Evolutionary conservation across 306 rosid genomes (phyloP), one percentile per base, ranked within the genome.

Genomic region (Abrus pulchellus): DNA sequence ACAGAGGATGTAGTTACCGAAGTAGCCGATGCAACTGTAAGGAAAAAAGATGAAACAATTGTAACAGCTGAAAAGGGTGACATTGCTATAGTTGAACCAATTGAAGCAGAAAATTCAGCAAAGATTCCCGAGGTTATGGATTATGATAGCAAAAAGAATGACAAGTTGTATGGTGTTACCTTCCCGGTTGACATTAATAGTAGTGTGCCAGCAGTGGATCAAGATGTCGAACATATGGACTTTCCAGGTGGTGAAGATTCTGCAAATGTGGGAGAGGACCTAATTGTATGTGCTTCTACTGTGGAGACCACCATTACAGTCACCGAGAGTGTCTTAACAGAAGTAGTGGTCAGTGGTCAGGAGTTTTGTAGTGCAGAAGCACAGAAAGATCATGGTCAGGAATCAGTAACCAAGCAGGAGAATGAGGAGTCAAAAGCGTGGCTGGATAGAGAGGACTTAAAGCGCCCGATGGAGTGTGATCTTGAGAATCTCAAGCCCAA

Each of bases 391-490:
- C 57, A 77, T 78, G 88, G 20, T 20, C 20, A 52, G 70, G 89
- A 71, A 74, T 38, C 81, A 27, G 71, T 83, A 75, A 71, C 79
- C 69, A 81, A 77, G 86, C 83, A 83, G 75, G 90, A 82, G 72
- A 86, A 34, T 79, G 90, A 75, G 72, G 84, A 79, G 61, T 47
- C 76, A 81, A 83, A 83, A 80, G 62, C n/a, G 83, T 94, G 64
- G 86, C 85, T 85, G 74, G 90, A 83, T 75, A 80, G 1, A 81
- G 87, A 83, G 49, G 87, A 80, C 56, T 1, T 53, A 73, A 88
- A 79, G 83, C 77, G 86, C 85, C 92, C 75, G 67, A 40, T 79
- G 80, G 92, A 92, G 76, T 75, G 40, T 89, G 90, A 86, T 91
- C 74, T 76, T 64, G 11, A 65, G 83, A 90, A 84, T 88, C 82